Conservation (phyloP, 1,139 yeast species). For the Pichia sp. region DNA sequence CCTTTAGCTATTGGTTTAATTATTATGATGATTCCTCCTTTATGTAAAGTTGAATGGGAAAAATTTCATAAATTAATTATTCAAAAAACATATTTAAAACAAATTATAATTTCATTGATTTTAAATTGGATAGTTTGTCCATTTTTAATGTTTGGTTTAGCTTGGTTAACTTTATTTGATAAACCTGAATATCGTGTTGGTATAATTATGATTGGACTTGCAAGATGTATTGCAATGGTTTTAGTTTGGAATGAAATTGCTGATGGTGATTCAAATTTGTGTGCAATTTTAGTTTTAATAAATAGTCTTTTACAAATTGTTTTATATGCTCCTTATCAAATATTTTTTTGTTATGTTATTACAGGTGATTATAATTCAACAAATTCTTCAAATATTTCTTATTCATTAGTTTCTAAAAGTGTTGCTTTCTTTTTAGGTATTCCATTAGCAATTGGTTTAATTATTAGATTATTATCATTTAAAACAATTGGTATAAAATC, state of each 20-base stretch:
- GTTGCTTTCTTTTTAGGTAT: slow-evolving; percentile 52
- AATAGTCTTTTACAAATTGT: slow-evolving; percentile 49
- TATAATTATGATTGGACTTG: slow-evolving; percentile 52
- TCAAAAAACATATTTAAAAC: slow-evolving; percentile 28
- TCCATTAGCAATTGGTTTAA: slow-evolving; percentile 43
- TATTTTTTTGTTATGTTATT: slow-evolving; percentile 41
- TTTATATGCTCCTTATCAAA: slow-evolving; percentile 49
- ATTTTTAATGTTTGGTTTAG: slow-evolving; percentile 49
- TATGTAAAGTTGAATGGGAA: slow-evolving; percentile 51
- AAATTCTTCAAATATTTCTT: slow-evolving; percentile 26
- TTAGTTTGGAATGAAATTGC: slow-evolving; percentile 56
- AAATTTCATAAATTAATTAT: slow-evolving; percentile 27
- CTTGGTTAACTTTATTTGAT: slow-evolving; percentile 50
- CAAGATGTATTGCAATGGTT: slow-evolving; percentile 62
- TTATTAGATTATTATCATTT: slow-evolving; percentile 34
- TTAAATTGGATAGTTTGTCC: slow-evolving; percentile 57
- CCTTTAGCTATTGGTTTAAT: slow-evolving; percentile 51
- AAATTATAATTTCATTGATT: slow-evolving; percentile 37
- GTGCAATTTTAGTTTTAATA: slow-evolving; percentile 48
- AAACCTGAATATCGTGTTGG: slow-evolving; percentile 46
- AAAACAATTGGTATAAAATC: slow-evolving; percentile 28
- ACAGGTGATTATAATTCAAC: slow-evolving; percentile 18
- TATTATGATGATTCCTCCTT: slow-evolving; percentile 54
- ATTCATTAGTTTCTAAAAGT: slow-evolving; percentile 42
- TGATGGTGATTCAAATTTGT: slow-evolving; percentile 44